phyloP scores from a whole-genome alignment of 2,329 filamentous ascomycete species.

The Microsporum audouinii region DNA sequence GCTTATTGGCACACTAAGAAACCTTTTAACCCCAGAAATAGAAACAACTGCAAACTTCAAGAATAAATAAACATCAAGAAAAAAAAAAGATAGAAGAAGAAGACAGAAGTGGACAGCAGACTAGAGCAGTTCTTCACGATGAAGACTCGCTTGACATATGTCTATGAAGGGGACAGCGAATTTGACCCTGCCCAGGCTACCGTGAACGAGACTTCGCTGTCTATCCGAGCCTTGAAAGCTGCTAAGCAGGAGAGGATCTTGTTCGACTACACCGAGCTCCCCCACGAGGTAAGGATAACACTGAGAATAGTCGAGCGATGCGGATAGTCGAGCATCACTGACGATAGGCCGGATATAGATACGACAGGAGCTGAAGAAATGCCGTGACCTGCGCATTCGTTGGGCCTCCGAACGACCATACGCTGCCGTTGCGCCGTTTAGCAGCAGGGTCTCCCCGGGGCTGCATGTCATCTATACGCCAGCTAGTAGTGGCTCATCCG shows the following conservation, averaged over 20 bases:
- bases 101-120: background rate
- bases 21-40: background rate
- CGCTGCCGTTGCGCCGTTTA: conserved; percentile 55
- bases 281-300: conserved; percentile 43
- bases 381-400: conserved; percentile 63
- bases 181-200: conserved; percentile 54
- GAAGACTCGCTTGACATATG: conserved; percentile 54
- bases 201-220: conserved; percentile 44
- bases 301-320: background rate
- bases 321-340: background rate
- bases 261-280: conserved; percentile 60
- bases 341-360: conserved; percentile 36
- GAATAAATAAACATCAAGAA: background rate
- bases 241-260: conserved; percentile 72
- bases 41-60: background rate
- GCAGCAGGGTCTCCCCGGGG: conserved; percentile 64
- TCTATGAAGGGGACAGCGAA: conserved; percentile 53
- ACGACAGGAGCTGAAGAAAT: conserved; percentile 48
- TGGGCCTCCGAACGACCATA: conserved; percentile 57
- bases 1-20: background rate
- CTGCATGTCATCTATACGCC: conserved; percentile 72
- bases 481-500: conserved; percentile 13
- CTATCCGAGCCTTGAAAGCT: conserved; percentile 51
- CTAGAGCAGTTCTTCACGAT: conserved; percentile 18
- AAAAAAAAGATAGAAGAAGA: background rate